Evolutionary conservation across 2,329 filamentous ascomycete genomes (phyloP), one percentile per base, ranked within the genome.

Genomic region (Aureobasidium melanogenum): DNA sequence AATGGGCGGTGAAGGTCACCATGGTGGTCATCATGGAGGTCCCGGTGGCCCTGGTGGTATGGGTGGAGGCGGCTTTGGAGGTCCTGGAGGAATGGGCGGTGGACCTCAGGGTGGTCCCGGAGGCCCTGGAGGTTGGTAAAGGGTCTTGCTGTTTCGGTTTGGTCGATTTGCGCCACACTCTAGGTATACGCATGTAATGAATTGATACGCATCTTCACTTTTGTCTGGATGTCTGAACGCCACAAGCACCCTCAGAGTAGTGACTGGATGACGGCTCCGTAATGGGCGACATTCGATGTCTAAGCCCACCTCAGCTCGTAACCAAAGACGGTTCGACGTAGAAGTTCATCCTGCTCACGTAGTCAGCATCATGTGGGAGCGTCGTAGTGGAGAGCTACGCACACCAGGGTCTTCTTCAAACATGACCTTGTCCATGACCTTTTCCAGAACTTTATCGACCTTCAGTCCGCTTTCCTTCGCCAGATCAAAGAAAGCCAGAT

Each of bases 331-430:
- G 89, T 96, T 72, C 89, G 86, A 65, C 90, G 83, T 62, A 96
- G 78, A 65, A 86, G 82, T 74, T 93, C 84, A 74, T 96, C 91
- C 80, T 84, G 65, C 28, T 32, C 2, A 15, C 8, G 14, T 10
- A 3, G 22, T 48, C 17, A 59, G 44, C 19, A 28, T 19, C 43
- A 24, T 15, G 7, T 12, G 30, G 12, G 15, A 46, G 17, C 39
- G 28, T 47, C n/a, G 28, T 28, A 24, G 17, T 22, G 24, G 17
- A 52, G 19, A 46, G 6, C 26, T 38, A 75, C 82, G 72, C 72
- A 84, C 83, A 39, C 93, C 93, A 17, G 86, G 88, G 71, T 97
- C 92, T 67, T 91, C 82, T 69, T 92, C 89, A 74, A 97, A 97
- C 79, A 97, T 85, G 65, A 92, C 88, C 71, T 86, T 86, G 38